These are phyloP conservation scores for Inonotus obliquus DNA, from an alignment of 1,284 basidiomycete genomes.

Conservation along the genomic window DNA sequence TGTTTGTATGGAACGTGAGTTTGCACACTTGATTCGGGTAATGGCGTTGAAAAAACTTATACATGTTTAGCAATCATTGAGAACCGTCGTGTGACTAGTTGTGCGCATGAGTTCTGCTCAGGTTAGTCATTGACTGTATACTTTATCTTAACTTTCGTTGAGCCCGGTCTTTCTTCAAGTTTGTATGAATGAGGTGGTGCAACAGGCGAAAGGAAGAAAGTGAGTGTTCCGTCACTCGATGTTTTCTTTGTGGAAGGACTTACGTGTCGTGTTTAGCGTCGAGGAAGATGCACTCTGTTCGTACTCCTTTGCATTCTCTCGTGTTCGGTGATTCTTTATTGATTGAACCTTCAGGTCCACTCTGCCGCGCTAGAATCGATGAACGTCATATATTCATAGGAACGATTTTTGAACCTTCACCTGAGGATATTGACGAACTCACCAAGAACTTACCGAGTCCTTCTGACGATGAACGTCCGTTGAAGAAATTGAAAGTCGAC, in stretches of 20 bases:
- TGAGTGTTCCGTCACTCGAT: neutral
- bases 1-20: slow-evolving; percentile 25
- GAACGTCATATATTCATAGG: slow-evolving; percentile 48
- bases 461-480: slow-evolving; percentile 11
- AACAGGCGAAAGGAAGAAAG: slow-evolving; percentile 4
- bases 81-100: slow-evolving; percentile 48
- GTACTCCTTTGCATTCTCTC: too few species aligned
- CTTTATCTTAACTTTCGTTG: neutral
- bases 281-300: too few species aligned
- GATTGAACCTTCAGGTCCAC: slow-evolving; percentile 38
- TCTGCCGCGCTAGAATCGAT: slow-evolving; percentile 54
- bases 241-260: too few species aligned
- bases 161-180: slow-evolving; percentile 28
- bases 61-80: slow-evolving; percentile 35
- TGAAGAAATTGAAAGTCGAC: slow-evolving; percentile 27
- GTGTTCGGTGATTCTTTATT: neutral
- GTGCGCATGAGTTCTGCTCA: slow-evolving; percentile 58
- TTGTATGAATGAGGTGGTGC: slow-evolving; percentile 11
- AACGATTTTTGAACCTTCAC: slow-evolving; percentile 48
- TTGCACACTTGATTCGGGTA: neutral
- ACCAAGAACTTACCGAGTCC: slow-evolving; percentile 16
- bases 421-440: slow-evolving; percentile 25
- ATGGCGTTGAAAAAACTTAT: neutral
- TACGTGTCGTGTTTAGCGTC: too few species aligned
- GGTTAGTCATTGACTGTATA: slow-evolving; percentile 32